phyloP scores from a whole-genome alignment of 495 filamentous ascomycete species.

The Penicillium nucicola region DNA sequence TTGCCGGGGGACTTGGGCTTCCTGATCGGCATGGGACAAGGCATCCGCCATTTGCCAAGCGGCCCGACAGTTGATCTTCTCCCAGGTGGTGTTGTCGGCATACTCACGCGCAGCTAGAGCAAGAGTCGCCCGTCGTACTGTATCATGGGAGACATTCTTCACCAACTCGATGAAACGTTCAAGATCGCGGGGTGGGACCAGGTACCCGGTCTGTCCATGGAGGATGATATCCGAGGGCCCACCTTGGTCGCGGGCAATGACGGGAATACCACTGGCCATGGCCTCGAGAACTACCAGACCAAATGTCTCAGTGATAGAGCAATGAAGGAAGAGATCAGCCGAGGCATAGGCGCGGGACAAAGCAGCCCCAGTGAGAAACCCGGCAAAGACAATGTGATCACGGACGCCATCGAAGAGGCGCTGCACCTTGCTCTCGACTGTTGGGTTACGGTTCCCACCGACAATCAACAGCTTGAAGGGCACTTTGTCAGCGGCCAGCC shows the following conservation, averaged over 20 bases:
- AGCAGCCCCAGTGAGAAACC: slow-evolving; percentile 51
- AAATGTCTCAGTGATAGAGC: slow-evolving; percentile 65
- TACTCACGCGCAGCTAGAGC: slow-evolving; percentile 39
- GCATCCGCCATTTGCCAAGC: slow-evolving; percentile 55
- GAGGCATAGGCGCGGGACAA: slow-evolving; percentile 57
- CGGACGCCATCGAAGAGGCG: slow-evolving; percentile 45
- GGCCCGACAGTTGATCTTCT: slow-evolving; percentile 59
- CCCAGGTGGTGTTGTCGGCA: slow-evolving; percentile 60
- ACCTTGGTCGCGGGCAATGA: slow-evolving; percentile 61
- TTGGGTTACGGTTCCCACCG: slow-evolving; percentile 57
- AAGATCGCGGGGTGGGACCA: slow-evolving; percentile 52
- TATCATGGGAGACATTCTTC: slow-evolving; percentile 36
- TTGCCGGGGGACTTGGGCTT: slow-evolving; percentile 9
- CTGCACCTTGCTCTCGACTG: slow-evolving; percentile 53
- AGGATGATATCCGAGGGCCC: slow-evolving; percentile 61
- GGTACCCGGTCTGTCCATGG: slow-evolving; percentile 52
- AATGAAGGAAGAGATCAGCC: slow-evolving; percentile 61
- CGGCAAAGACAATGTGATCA: slow-evolving; percentile 54
- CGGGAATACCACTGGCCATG: slow-evolving; percentile 63
- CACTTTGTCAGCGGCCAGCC: slow-evolving; percentile 49
- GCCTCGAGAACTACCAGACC: slow-evolving; percentile 62
- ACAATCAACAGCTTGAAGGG: slow-evolving; percentile 59
- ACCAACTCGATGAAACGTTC: slow-evolving; percentile 49
- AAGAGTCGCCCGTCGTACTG: slow-evolving; percentile 32
- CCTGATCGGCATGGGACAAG: slow-evolving; percentile 33